Evolutionary conservation across 208 protist genomes (phyloP).

Genomic region (Phytomonas serpens): DNA sequence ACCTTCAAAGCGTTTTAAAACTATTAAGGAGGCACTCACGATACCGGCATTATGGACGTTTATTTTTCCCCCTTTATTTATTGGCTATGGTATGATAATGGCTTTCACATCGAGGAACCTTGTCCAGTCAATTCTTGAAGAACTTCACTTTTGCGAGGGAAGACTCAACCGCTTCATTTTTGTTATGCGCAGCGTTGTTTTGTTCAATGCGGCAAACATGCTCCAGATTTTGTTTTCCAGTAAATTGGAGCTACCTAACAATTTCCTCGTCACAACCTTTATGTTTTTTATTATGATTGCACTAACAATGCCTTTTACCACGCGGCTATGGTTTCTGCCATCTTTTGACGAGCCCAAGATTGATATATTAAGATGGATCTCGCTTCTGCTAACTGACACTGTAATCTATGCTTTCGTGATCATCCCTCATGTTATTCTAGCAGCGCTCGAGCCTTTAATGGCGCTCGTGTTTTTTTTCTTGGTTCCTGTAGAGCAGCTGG

Average conservation of each 20-base stretch:
- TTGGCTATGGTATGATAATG: conserved; percentile 45
- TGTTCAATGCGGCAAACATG: conserved; percentile 66
- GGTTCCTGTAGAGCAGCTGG: conserved; percentile 22
- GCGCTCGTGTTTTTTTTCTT: conserved; percentile 61
- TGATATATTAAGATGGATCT: conserved; percentile 33
- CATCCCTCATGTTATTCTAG: conserved; percentile 46
- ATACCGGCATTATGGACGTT: conserved; percentile 42
- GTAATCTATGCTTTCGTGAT: conserved; percentile 34
- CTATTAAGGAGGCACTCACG: conserved; percentile 36
- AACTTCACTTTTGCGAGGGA: conserved; percentile 51
- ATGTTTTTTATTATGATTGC: conserved; percentile 49
- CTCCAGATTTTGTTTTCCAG: conserved; percentile 51
- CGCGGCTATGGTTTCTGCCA: conserved; percentile 68
- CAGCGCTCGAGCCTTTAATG: conserved; percentile 56
- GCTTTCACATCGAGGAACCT: conserved; percentile 33
- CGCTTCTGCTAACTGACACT: conserved; percentile 42
- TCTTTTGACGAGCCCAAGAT: conserved; percentile 66
- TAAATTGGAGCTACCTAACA: conserved; percentile 21
- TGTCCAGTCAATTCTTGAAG: conserved; percentile 36
- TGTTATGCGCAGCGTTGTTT: conserved; percentile 50
- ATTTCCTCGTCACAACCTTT: conserved; percentile 57
- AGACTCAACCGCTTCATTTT: conserved; percentile 65
- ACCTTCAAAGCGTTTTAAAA: not conserved
- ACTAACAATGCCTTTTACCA: conserved; percentile 64
- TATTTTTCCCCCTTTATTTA: conserved; percentile 42